phyloP scores from a whole-genome alignment of 768 basidiomycete genomes.

The Amanita pseudoporphyria region DNA sequence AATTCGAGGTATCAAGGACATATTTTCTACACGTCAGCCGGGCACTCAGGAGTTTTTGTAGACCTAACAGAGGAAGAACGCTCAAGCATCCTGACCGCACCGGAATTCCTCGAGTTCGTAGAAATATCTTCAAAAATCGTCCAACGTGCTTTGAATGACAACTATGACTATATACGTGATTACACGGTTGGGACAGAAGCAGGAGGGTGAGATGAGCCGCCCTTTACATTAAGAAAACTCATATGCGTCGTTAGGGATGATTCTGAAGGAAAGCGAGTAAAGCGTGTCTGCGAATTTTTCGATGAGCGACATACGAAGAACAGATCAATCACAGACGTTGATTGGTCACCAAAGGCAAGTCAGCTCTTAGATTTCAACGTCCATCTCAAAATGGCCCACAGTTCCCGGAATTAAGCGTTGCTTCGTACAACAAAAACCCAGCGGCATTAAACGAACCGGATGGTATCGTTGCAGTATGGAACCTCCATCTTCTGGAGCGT shows the following conservation, averaged over 20 bases:
- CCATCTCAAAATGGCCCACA: slow-evolving; percentile 19
- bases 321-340: slow-evolving; percentile 90
- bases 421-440: slow-evolving; percentile 97
- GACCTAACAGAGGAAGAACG: slow-evolving; percentile 87
- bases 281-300: slow-evolving; percentile 88
- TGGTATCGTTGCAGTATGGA: slow-evolving; percentile 97
- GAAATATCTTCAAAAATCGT: slow-evolving; percentile 93
- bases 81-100: slow-evolving; percentile 69
- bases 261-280: slow-evolving; percentile 81
- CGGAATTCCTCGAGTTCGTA: slow-evolving; percentile 90
- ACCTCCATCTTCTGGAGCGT: slow-evolving; percentile 86
- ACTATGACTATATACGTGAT: slow-evolving; percentile 95
- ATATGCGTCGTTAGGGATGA: slow-evolving; percentile 52
- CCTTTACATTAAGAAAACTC: background rate
- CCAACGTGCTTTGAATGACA: slow-evolving; percentile 89
- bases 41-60: slow-evolving; percentile 18
- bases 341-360: slow-evolving; percentile 93
- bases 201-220: slow-evolving; percentile 52
- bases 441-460: slow-evolving; percentile 92
- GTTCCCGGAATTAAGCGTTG: slow-evolving; percentile 94
- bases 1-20: slow-evolving; percentile 49
- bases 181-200: slow-evolving; percentile 87
- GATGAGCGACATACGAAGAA: slow-evolving; percentile 90
- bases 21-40: background rate
- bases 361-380: background rate